phyloP scores from a whole-genome alignment of 2,329 filamentous ascomycete genomes.

The Zymoseptoria ardabiliae region DNA sequence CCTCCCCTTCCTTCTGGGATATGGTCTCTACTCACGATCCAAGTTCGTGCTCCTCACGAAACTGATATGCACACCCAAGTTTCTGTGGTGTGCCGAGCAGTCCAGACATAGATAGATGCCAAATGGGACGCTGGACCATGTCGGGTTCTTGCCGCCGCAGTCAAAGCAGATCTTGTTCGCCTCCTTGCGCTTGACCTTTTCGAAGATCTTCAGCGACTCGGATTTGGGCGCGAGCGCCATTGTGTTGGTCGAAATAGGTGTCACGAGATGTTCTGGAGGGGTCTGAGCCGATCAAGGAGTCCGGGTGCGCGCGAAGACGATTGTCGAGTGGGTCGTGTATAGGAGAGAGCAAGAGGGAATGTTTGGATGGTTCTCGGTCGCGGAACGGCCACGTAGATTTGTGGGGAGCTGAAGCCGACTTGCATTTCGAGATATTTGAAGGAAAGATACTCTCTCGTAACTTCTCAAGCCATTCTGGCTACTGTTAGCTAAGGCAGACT shows the following conservation, averaged over 20 bases:
- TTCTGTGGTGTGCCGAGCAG: slow-evolving; percentile 93
- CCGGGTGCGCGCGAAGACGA: not conserved
- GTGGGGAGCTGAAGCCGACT: not conserved
- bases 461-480: too few species aligned
- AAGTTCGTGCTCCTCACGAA: slow-evolving; percentile 98
- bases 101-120: slow-evolving; percentile 98
- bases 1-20: not conserved
- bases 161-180: slow-evolving; percentile 99
- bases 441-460: too few species aligned
- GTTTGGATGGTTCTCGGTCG: not conserved
- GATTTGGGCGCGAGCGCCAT: slow-evolving; percentile 75
- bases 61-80: slow-evolving; percentile 96
- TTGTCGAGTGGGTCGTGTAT: not conserved
- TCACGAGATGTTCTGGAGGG: not conserved
- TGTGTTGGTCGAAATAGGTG: slow-evolving; percentile 2
- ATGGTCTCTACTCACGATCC: slow-evolving; percentile 63
- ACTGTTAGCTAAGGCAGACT: too few species aligned
- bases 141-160: slow-evolving; percentile 94
- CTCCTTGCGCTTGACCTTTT: slow-evolving; percentile 89
- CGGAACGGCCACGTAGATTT: not conserved
- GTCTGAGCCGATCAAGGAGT: not conserved
- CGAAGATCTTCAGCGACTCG: slow-evolving; percentile 94
- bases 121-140: slow-evolving; percentile 54
- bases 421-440: too few species aligned
- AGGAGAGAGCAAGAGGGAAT: not conserved